Evolutionary conservation across 305 asterid genomes (phyloP), one percentile per base, ranked within the genome.

Genomic region (Solanum hybrid): DNA sequence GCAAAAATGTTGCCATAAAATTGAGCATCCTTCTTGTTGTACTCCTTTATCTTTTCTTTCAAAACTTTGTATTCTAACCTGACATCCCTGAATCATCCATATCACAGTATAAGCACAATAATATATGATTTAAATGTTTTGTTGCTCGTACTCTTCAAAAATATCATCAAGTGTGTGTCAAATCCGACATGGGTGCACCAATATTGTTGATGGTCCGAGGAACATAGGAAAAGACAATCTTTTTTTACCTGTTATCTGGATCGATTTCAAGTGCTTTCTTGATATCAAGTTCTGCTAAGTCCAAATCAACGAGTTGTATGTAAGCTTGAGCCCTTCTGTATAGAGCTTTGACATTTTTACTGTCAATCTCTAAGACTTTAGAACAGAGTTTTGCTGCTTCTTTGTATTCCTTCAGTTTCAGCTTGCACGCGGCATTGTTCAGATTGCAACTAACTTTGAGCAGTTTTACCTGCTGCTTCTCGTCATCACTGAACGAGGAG

Each of bases 351-450:
- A 92, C 90, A 35, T 87, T 92, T 39, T 14, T 86, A 73, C 86
- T 87, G 29, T 92, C 90, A 13, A 87, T 82, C 20, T 92, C 91
- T 31, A 90, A 34, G 40, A 96, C 98, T 94, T 95, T 91, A 39
- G 96, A 92, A 90, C 97, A 96, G 34, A 95, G 94, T 84, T 92
- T 94, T 92, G 91, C 95, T 3, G 98, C 94, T 89, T 95, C 93
- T 91, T 95, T 94, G 40, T 92, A 95, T 20, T 95, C 97, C 91
- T 93, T 94, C 92, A 93, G 74, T 89, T 96, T 96, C 92, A 95
- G 91, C 90, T 95, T 96, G 93, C 98, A 95, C 39, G 98, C 97
- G 0, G 98, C 98, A 61, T 94, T 91, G 90, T 95, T 95, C 89
- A 95, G 88, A 76, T 94, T 95, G 95, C 96, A 95, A 26, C 89